Percentiles rank a stretch among this genome's conserved stretches.
Conservation (phyloP, 139 green algal genomes). For the Ulvella scutata region DNA sequence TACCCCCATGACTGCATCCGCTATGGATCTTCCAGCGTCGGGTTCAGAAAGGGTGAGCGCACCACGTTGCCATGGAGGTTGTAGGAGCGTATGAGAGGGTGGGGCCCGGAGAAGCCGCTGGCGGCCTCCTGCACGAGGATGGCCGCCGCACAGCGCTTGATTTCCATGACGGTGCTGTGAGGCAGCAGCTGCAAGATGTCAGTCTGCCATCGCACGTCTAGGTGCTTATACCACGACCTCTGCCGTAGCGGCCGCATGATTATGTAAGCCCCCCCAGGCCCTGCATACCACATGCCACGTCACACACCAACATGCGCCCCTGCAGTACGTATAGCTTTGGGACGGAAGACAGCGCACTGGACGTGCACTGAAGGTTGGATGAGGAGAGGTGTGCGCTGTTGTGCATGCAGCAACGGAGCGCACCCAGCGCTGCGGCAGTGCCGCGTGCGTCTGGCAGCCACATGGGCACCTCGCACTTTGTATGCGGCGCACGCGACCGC, state of each 20-base stretch:
- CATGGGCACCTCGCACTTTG: background rate
- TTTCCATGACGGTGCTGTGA: background rate
- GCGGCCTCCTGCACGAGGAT: background rate
- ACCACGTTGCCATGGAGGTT: background rate
- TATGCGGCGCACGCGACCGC: background rate
- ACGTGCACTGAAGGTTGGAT: background rate
- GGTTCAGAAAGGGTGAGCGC: no score
- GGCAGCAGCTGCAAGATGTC: conserved; percentile 1
- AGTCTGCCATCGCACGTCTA: background rate
- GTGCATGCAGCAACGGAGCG: background rate
- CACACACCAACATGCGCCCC: no score
- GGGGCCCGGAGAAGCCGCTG: background rate
- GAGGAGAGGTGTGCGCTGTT: background rate
- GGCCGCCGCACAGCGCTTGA: background rate
- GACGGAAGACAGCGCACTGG: no score
- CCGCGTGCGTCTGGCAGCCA: background rate
- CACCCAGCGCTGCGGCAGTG: background rate
- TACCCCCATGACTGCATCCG: no score
- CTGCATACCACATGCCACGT: background rate
- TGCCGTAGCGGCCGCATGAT: conserved; percentile 2
- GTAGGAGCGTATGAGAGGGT: background rate
- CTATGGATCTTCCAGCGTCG: no score
- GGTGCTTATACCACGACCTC: background rate
- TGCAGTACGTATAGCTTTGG: no score
- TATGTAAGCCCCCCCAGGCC: background rate